phyloP scores from a whole-genome alignment of 2,329 filamentous ascomycete species.

The Aspergillus fijiensis region DNA sequence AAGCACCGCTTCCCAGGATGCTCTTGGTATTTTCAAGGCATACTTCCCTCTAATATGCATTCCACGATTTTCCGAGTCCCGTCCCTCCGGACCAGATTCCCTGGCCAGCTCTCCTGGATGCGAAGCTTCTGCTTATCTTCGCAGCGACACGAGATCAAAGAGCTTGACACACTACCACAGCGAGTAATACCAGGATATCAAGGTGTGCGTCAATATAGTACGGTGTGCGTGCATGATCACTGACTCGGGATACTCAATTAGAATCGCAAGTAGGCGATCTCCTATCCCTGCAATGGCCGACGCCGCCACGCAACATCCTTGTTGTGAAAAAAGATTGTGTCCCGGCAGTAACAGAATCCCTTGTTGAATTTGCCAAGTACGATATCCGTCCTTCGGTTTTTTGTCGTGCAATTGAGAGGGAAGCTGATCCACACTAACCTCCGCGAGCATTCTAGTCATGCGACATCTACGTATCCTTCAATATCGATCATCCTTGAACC shows the following conservation, averaged over 20 bases:
- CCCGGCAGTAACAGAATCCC: constrained; percentile 53
- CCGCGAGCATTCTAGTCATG: constrained; percentile 54
- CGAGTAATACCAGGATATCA: constrained; percentile 64
- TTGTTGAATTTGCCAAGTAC: constrained; percentile 58
- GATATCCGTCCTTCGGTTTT: background rate
- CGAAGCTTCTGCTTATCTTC: constrained; percentile 47
- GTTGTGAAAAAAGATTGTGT: constrained; percentile 66
- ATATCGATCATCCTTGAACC: constrained; percentile 82
- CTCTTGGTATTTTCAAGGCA: background rate
- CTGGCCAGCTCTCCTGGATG: constrained; percentile 10
- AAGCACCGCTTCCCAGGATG: background rate
- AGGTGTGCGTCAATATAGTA: constrained; percentile 47
- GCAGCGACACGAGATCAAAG: constrained; percentile 43
- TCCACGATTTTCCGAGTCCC: constrained; percentile 16
- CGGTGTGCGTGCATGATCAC: background rate
- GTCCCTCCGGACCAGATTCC: constrained; percentile 11
- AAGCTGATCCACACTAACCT: constrained; percentile 3
- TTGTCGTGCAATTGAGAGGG: background rate
- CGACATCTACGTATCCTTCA: constrained; percentile 74
- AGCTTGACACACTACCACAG: constrained; percentile 44
- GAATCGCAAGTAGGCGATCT: constrained; percentile 61
- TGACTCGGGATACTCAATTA: constrained; percentile 25
- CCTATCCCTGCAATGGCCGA: constrained; percentile 66
- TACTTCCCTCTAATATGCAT: constrained; percentile 18
- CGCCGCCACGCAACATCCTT: constrained; percentile 66